phyloP scores from a whole-genome alignment of 2,329 filamentous ascomycete genomes.

The Colletotrichum navitas region DNA sequence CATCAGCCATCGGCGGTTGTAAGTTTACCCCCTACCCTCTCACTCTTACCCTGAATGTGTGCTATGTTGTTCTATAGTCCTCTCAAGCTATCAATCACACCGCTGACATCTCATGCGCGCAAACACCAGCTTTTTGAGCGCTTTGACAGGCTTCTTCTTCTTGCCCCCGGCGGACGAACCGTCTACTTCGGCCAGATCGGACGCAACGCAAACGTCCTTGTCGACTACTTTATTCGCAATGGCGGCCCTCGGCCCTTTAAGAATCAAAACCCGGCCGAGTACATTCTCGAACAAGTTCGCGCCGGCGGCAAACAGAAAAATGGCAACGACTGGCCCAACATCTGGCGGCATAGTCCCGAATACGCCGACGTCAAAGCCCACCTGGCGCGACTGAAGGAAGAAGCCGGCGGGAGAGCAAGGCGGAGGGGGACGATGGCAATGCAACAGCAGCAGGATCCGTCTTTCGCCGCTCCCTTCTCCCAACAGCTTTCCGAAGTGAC shows the following conservation, averaged over 20 bases:
- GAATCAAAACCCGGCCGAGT: slow-evolving; percentile 75
- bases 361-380: slow-evolving; percentile 49
- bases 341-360: slow-evolving; percentile 54
- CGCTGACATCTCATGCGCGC: not conserved
- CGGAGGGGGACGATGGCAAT: too few relatives aligned
- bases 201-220: slow-evolving; percentile 60
- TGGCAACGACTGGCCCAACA: slow-evolving; percentile 56
- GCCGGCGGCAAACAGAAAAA: slow-evolving; percentile 59
- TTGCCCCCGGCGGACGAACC: slow-evolving; percentile 65
- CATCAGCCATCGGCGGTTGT: slow-evolving; percentile 62
- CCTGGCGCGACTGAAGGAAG: slow-evolving; percentile 45
- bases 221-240: slow-evolving; percentile 72
- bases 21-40: not conserved
- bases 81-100: not conserved
- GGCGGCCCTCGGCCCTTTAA: slow-evolving; percentile 66
- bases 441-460: slow-evolving; percentile 54
- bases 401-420: not conserved
- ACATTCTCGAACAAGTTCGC: slow-evolving; percentile 67
- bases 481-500: slow-evolving; percentile 71
- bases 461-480: slow-evolving; percentile 75
- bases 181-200: slow-evolving; percentile 73
- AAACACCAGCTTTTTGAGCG: slow-evolving; percentile 56
- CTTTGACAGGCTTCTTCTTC: slow-evolving; percentile 70
- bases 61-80: not conserved
- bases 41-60: not conserved